Percentiles rank a stretch among this genome's conserved stretches.
phyloP scores from a whole-genome alignment of 208 protist genomes.

The Leishmania mexicana region DNA sequence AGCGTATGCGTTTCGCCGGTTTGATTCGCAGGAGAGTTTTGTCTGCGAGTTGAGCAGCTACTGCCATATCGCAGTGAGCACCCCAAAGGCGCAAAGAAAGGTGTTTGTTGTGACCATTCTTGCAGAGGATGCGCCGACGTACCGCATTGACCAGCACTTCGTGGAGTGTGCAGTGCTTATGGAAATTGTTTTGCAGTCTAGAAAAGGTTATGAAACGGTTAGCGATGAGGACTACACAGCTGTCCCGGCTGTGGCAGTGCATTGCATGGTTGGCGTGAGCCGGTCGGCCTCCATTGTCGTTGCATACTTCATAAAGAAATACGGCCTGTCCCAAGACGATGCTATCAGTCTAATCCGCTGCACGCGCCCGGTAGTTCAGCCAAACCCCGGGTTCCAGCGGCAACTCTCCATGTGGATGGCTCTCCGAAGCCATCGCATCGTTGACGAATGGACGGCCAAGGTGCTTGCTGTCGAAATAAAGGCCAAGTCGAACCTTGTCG shows the following conservation, averaged over 20 bases:
- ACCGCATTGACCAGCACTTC: conserved; percentile 77
- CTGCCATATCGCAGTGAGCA: conserved; percentile 17
- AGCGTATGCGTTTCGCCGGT: conserved; percentile 28
- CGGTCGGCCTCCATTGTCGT: conserved; percentile 78
- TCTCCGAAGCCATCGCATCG: conserved; percentile 47
- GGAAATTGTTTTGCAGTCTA: conserved; percentile 54
- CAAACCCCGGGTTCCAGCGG: conserved; percentile 77
- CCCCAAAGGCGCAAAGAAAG: conserved; percentile 29
- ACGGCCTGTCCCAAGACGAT: conserved; percentile 45
- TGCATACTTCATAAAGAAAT: conserved; percentile 88
- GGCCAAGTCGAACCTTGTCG: conserved; percentile 34
- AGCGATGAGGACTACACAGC: neutral
- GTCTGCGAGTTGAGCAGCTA: conserved; percentile 49
- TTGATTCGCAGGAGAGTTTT: conserved; percentile 54
- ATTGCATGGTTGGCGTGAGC: conserved; percentile 91
- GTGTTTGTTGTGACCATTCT: conserved; percentile 74
- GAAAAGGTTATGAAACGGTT: conserved; percentile 2
- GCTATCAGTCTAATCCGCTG: conserved; percentile 62
- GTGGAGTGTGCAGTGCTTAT: conserved; percentile 64
- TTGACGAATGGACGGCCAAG: conserved; percentile 56
- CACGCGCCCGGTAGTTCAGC: conserved; percentile 60
- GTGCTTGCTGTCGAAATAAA: conserved; percentile 54
- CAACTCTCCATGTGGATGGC: conserved; percentile 69
- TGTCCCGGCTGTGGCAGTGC: conserved; percentile 54
- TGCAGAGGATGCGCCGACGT: conserved; percentile 71